Conservation (phyloP, 177 flowering plant genomes). For the Telopea speciosissima region DNA sequence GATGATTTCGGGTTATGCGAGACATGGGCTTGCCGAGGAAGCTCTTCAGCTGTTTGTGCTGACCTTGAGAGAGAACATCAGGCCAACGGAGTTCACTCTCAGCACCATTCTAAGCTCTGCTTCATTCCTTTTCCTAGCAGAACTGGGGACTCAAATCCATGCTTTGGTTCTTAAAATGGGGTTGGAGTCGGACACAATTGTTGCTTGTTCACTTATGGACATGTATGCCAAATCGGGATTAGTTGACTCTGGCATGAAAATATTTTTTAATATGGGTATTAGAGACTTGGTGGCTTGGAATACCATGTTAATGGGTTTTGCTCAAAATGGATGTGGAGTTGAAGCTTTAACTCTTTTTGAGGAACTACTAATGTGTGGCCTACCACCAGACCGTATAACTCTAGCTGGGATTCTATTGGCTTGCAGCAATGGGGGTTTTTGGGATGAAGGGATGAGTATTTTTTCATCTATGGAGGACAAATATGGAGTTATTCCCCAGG, state of each 20-base stretch:
- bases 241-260: constrained; percentile 24
- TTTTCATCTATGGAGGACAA: constrained; percentile 46
- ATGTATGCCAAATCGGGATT: constrained; percentile 39
- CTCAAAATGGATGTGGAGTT: constrained; percentile 31
- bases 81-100: constrained; percentile 51
- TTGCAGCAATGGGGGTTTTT: constrained; percentile 41
- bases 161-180: constrained; percentile 49
- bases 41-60: constrained; percentile 40
- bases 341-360: constrained; percentile 32
- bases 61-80: constrained; percentile 28
- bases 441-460: constrained; percentile 36
- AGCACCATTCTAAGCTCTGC: constrained; percentile 40
- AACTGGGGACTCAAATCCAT: constrained; percentile 51
- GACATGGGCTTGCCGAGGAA: constrained; percentile 32
- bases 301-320: constrained; percentile 39
- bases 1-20: constrained; percentile 53
- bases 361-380: constrained; percentile 28
- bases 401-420: constrained; percentile 45
- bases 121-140: constrained; percentile 24
- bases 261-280: constrained; percentile 26
- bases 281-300: constrained; percentile 49
- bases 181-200: constrained; percentile 29
- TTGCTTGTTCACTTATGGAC: constrained; percentile 38
- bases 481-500: constrained; percentile 36
- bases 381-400: constrained; percentile 44